phyloP scores from a whole-genome alignment of 768 basidiomycete genomes.

The Tulasnella sp. region DNA sequence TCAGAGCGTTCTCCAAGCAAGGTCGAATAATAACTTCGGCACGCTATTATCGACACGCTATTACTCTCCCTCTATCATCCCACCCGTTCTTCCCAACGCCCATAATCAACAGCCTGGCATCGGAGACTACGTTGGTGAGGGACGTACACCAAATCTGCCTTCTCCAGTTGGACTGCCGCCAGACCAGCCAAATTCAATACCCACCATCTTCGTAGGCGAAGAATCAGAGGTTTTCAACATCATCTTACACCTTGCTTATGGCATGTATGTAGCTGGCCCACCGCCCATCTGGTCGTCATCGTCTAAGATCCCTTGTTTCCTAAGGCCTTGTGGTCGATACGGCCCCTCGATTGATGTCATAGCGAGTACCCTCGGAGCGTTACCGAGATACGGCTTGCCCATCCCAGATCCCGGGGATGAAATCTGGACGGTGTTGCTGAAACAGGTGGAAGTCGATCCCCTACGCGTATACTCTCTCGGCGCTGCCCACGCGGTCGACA shows the following conservation, averaged over 20 bases:
- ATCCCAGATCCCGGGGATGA: background rate
- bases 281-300: background rate
- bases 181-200: background rate
- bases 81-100: slow-evolving; percentile 28
- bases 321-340: slow-evolving; percentile 14
- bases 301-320: background rate
- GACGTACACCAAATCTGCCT: background rate
- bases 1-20: slow-evolving; percentile 45
- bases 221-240: slow-evolving; percentile 30
- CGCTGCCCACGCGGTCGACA: slow-evolving; percentile 55
- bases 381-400: slow-evolving; percentile 52
- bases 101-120: background rate
- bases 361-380: slow-evolving; percentile 45
- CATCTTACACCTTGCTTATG: slow-evolving; percentile 20
- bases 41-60: slow-evolving; percentile 22
- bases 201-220: slow-evolving; percentile 46
- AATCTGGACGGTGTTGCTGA: slow-evolving; percentile 41
- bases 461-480: slow-evolving; percentile 67
- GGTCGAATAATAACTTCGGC: slow-evolving; percentile 59
- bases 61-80: background rate
- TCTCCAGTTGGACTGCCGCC: background rate
- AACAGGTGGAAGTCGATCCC: slow-evolving; percentile 59
- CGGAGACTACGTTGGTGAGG: background rate
- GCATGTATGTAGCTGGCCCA: background rate
- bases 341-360: slow-evolving; percentile 46